Evolutionary conservation across 306 rosid species (phyloP).

Genomic region (Fragaria ananassa): DNA sequence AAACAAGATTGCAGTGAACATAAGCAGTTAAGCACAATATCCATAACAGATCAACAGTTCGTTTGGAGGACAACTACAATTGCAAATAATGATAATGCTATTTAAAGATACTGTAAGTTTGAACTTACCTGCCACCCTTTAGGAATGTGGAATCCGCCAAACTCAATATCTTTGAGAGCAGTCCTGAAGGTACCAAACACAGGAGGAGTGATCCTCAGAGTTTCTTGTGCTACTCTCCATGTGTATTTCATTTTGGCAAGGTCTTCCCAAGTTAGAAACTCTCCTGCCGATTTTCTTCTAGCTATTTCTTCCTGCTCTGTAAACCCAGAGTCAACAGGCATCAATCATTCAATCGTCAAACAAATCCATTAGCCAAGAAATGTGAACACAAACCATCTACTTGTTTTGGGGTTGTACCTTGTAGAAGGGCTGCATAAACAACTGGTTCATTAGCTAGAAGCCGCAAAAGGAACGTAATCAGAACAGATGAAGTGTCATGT

Average conservation of each 20-base stretch:
- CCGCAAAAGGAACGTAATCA: constrained; percentile 53
- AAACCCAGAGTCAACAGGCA: constrained; percentile 10
- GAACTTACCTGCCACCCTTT: constrained; percentile 87
- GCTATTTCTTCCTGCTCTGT: constrained; percentile 74
- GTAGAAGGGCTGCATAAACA: constrained; percentile 51
- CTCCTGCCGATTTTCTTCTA: constrained; percentile 46
- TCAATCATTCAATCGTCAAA: neutral
- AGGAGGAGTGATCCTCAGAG: constrained; percentile 63
- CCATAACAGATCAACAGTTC: neutral
- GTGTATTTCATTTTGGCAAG: constrained; percentile 80
- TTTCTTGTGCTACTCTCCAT: constrained; percentile 76
- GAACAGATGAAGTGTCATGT: constrained; percentile 62
- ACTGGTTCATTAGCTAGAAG: constrained; percentile 50
- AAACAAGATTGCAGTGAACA: neutral
- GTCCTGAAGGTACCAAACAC: constrained; percentile 55
- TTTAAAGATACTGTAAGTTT: neutral
- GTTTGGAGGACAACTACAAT: neutral
- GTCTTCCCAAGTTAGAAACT: constrained; percentile 70
- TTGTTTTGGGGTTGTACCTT: constrained; percentile 39
- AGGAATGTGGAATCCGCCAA: constrained; percentile 59
- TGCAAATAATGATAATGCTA: neutral
- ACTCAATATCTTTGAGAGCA: constrained; percentile 54
- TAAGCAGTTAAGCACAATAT: neutral
- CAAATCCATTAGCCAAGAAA: neutral
- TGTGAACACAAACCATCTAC: neutral